phyloP scores from a whole-genome alignment of 106 monocot species.

The Phalaenopsis equestris region DNA sequence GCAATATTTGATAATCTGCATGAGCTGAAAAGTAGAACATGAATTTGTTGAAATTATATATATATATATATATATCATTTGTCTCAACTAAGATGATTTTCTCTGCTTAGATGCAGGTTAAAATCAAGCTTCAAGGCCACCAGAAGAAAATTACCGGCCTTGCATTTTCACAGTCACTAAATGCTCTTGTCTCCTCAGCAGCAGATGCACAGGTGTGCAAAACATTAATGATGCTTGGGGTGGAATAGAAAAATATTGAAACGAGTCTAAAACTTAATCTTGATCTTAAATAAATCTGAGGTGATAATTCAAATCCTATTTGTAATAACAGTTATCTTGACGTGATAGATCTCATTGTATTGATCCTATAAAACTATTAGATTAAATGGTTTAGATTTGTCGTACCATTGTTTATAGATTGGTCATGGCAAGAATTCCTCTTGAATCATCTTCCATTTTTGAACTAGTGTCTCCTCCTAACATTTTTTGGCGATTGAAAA shows the following conservation, averaged over 20 bases:
- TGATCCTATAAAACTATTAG: neutral
- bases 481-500: neutral
- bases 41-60: neutral
- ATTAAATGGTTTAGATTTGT: neutral
- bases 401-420: neutral
- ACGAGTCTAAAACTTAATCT: no score
- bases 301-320: neutral
- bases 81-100: neutral
- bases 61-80: neutral
- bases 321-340: neutral
- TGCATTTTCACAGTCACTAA: conserved; percentile 83
- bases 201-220: conserved; percentile 86
- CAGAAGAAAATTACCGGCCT: conserved; percentile 38
- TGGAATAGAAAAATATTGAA: neutral
- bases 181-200: conserved; percentile 84
- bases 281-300: neutral
- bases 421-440: neutral
- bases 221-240: neutral
- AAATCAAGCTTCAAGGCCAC: conserved; percentile 91
- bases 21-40: neutral
- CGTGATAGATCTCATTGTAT: neutral
- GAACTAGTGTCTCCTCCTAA: neutral
- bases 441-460: neutral
- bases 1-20: neutral
- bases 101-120: conserved; percentile 39